phyloP scores from a whole-genome alignment of 2,329 filamentous ascomycete genomes.

The Paracamarosporium sp. region DNA sequence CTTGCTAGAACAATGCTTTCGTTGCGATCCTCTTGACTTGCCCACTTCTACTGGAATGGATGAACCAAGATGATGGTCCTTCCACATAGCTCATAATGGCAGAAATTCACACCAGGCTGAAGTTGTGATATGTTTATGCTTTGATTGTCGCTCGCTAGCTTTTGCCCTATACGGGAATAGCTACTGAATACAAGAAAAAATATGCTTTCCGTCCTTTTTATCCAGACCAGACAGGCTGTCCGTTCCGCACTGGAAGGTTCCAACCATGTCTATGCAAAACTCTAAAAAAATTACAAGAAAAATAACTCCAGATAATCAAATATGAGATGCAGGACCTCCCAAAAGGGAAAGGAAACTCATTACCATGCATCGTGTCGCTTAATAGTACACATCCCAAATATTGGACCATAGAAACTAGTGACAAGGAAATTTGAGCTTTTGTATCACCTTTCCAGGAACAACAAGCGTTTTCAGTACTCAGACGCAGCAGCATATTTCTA shows the following conservation, averaged over 20 bases:
- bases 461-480: not conserved
- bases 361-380: slow-evolving; percentile 7
- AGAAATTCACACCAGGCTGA: not conserved
- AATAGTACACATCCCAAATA: slow-evolving; percentile 2
- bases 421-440: not conserved
- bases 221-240: not conserved
- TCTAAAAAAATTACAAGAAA: not conserved
- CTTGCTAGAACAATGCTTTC: too few relatives aligned
- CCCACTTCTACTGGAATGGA: too few relatives aligned
- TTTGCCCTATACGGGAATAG: too few relatives aligned
- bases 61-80: too few relatives aligned
- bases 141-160: not conserved
- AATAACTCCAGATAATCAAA: not conserved
- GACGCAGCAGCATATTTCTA: not conserved
- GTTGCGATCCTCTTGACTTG: too few relatives aligned
- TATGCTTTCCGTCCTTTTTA: not conserved
- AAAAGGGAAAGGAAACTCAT: slow-evolving; percentile 13
- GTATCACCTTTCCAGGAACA: too few relatives aligned
- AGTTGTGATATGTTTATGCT: not conserved
- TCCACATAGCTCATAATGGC: not conserved
- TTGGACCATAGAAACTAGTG: not conserved
- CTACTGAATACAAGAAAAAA: not conserved
- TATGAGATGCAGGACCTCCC: not conserved
- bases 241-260: not conserved
- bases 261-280: not conserved